phyloP scores from a whole-genome alignment of 441 rosid species.

The Pelargonium australe region DNA sequence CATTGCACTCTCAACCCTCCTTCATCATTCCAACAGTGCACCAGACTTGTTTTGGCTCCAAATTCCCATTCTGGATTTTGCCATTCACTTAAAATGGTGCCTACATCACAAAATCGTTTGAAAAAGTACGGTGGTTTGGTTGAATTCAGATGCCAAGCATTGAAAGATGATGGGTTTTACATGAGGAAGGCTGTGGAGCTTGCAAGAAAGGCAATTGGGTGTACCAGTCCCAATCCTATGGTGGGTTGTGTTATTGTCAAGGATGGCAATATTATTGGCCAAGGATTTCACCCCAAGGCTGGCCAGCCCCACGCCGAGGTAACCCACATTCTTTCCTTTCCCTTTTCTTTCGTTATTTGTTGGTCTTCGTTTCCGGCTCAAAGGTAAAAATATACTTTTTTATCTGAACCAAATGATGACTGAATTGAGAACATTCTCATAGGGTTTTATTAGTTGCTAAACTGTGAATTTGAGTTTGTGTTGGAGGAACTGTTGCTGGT shows the following conservation, averaged over 20 bases:
- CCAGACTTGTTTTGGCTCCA: constrained; percentile 10
- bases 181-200: constrained; percentile 71
- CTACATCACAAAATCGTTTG: constrained; percentile 20
- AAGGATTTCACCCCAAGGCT: constrained; percentile 96
- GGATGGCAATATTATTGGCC: constrained; percentile 75
- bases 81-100: constrained; percentile 25
- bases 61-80: constrained; percentile 21
- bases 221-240: constrained; percentile 90
- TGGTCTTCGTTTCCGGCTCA: not conserved
- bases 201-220: constrained; percentile 69
- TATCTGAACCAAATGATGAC: not conserved
- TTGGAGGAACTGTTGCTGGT: constrained; percentile 10
- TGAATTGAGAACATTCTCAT: not conserved
- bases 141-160: constrained; percentile 25
- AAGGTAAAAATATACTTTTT: not conserved
- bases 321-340: constrained; percentile 13
- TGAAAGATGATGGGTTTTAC: constrained; percentile 53
- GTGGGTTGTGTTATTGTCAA: constrained; percentile 88
- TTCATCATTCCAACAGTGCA: constrained; percentile 11
- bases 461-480: not conserved
- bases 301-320: constrained; percentile 99
- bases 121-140: constrained; percentile 21
- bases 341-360: not conserved
- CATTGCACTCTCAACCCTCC: not conserved
- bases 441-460: not conserved